Percentiles rank a stretch among this genome's conserved stretches.
phyloP scores from a whole-genome alignment of 805 yeast genomes.

The Nakazawaea pomicola region DNA sequence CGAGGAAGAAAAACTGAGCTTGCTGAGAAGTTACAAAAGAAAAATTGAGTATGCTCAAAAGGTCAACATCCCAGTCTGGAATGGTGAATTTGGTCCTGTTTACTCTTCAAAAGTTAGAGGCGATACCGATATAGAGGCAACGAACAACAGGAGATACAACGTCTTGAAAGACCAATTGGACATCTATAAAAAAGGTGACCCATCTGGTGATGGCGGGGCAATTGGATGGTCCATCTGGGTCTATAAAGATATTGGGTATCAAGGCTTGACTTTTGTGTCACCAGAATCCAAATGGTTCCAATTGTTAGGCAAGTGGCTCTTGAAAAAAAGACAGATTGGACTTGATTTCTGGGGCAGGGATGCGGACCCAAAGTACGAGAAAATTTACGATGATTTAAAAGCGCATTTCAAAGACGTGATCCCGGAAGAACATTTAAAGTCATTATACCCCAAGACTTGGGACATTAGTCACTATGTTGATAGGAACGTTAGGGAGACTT shows the following conservation, averaged over 20 bases:
- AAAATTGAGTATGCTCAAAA: constrained; percentile 38
- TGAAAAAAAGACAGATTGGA: constrained; percentile 39
- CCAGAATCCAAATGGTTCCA: constrained; percentile 39
- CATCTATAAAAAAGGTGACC: constrained; percentile 40
- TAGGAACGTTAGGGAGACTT: constrained; percentile 37
- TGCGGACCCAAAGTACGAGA: constrained; percentile 33
- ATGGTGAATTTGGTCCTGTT: constrained; percentile 51
- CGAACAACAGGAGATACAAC: constrained; percentile 34
- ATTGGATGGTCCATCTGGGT: constrained; percentile 50
- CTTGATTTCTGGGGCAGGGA: constrained; percentile 48
- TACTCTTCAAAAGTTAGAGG: constrained; percentile 39
- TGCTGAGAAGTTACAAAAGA: constrained; percentile 34
- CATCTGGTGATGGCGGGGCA: constrained; percentile 40
- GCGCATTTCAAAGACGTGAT: constrained; percentile 33
- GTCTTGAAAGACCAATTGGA: constrained; percentile 41
- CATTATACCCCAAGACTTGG: constrained; percentile 38
- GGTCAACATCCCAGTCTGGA: constrained; percentile 45
- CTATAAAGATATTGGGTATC: constrained; percentile 48
- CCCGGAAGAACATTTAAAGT: constrained; percentile 35
- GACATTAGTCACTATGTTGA: constrained; percentile 30
- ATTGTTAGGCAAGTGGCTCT: constrained; percentile 36
- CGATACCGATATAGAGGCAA: constrained; percentile 31
- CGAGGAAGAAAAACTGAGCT: constrained; percentile 28
- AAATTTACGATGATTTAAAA: constrained; percentile 31
- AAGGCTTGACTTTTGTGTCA: constrained; percentile 42